A percentile compares a stretch with the other conserved stretches of the same genome.
Conservation (phyloP, 2,329 filamentous ascomycete species). For the Fusarium sp. region DNA sequence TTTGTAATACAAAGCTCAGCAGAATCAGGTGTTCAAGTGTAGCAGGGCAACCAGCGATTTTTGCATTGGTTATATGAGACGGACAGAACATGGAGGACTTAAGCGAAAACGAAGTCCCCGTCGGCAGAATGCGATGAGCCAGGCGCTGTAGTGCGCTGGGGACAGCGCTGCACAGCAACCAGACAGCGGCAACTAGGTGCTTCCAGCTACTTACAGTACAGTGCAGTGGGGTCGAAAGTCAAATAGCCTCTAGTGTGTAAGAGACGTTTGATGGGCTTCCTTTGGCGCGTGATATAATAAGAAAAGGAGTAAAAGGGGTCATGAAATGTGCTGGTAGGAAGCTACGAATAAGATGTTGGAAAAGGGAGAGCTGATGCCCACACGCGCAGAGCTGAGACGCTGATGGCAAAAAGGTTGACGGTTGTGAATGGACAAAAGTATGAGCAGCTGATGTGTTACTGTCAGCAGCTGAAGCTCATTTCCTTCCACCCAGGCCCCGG, state of each 20-base stretch:
- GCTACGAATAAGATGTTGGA: slow-evolving; percentile 18
- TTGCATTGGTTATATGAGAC: slow-evolving; percentile 26
- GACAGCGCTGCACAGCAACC: slow-evolving; percentile 33
- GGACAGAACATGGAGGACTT: slow-evolving; percentile 1
- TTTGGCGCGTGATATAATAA: slow-evolving; percentile 29
- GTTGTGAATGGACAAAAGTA: slow-evolving; percentile 22
- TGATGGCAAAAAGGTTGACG: slow-evolving; percentile 19
- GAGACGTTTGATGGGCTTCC: slow-evolving; percentile 1
- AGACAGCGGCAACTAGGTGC: background rate
- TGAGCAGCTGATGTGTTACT: too few species aligned
- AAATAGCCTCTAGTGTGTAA: slow-evolving; percentile 27
- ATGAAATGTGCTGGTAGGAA: slow-evolving; percentile 8
- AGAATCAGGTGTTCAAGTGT: slow-evolving; percentile 16
- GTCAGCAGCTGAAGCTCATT: too few species aligned
- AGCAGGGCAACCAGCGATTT: slow-evolving; percentile 23
- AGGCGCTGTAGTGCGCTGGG: slow-evolving; percentile 11
- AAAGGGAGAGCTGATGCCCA: slow-evolving; percentile 22
- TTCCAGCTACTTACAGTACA: slow-evolving; percentile 26
- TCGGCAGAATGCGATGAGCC: slow-evolving; percentile 13
- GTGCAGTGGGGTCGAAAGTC: slow-evolving; percentile 27
- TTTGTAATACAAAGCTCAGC: background rate
- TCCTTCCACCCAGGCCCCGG: background rate
- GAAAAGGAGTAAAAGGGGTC: slow-evolving; percentile 19
- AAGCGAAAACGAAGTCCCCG: slow-evolving; percentile 29
- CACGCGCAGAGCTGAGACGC: slow-evolving; percentile 19